Percentiles rank a stretch among this genome's conserved stretches.
These are phyloP conservation scores for Kurtzmaniella quercitrusa DNA, from an alignment of 1,139 yeast genomes.

Conservation along the genomic window DNA sequence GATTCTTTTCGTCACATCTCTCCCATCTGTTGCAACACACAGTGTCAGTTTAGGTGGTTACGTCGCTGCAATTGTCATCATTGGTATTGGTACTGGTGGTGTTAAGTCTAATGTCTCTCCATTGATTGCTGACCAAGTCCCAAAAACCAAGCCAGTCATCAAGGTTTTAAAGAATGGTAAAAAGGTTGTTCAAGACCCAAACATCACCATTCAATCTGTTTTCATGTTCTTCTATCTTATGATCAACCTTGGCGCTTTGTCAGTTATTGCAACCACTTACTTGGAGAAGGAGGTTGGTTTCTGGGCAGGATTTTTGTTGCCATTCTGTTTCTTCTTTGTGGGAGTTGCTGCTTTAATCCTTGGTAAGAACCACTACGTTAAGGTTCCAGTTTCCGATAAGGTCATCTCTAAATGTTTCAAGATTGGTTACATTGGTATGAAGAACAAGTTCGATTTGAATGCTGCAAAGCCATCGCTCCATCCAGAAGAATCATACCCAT, in stretches of 20 bases:
- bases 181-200: slow-evolving; percentile 37
- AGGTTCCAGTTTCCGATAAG: slow-evolving; percentile 60
- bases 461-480: slow-evolving; percentile 51
- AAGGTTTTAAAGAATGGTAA: slow-evolving; percentile 33
- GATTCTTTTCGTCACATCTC: slow-evolving; percentile 65
- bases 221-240: slow-evolving; percentile 41
- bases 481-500: slow-evolving; percentile 43
- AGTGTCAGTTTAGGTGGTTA: slow-evolving; percentile 48
- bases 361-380: slow-evolving; percentile 56
- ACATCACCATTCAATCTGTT: slow-evolving; percentile 38
- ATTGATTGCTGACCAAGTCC: slow-evolving; percentile 70
- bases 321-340: slow-evolving; percentile 62
- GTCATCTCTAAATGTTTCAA: slow-evolving; percentile 55
- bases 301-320: slow-evolving; percentile 49
- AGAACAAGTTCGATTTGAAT: slow-evolving; percentile 48
- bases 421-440: slow-evolving; percentile 41
- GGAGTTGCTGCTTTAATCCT: slow-evolving; percentile 52
- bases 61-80: slow-evolving; percentile 58
- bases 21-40: slow-evolving; percentile 54
- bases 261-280: slow-evolving; percentile 40
- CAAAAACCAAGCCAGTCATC: slow-evolving; percentile 35
- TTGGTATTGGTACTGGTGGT: slow-evolving; percentile 80
- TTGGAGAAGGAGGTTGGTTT: slow-evolving; percentile 34
- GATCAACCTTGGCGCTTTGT: slow-evolving; percentile 39
- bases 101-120: slow-evolving; percentile 79